Base-by-base conservation (phyloP, 148 eudicot genomes). In the Rhododendron molle region DNA sequence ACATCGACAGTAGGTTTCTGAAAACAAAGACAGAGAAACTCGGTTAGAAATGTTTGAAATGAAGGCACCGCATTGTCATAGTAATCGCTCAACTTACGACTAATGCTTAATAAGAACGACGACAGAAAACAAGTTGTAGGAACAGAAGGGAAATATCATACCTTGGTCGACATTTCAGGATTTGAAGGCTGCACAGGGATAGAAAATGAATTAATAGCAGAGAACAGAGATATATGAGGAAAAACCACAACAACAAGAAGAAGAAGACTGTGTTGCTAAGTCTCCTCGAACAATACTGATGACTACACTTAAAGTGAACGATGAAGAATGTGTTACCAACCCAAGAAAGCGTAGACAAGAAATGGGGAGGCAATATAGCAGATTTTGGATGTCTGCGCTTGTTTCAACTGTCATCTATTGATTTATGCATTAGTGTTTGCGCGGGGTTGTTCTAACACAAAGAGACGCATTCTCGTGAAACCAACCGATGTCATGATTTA, bases 131-230 rank as follows among this genome's bases (percentile, higher is more conserved):
- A 72, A 72, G 44, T 82, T 30, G 23, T 5, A 56, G 72, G n/a
- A 58, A 40, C 15, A 81, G 11, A 28, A 69, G 47, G 50, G 50
- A 23, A 67, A 65, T 15, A 6, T 0, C 15, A 20, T 44, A 83
- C 85, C 85, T 71, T 30, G 40, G 21, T 16, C 47, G 62, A 28
- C 15, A 13, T 88, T 40, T 65, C 89, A 65, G 87, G n/a, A 62
- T 88, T 84, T 76, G 91, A 65, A 76, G 76, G 83, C 98, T 96
- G 92, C 88, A 87, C 28, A 83, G 67, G 85, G 26, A 74, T 9
- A 40, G 43, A 56, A 56, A 47, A 60, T 34, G 15, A 46, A 65
- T 83, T 36, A 49, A 56, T 1, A 32, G 67, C 7, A 26, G 74
- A 69, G 18, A 18, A 74, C 15, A 20, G 38, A 65, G 12, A 47